Conservation (phyloP, 805 yeast species). For the Saccharomycopsis selenospora region DNA sequence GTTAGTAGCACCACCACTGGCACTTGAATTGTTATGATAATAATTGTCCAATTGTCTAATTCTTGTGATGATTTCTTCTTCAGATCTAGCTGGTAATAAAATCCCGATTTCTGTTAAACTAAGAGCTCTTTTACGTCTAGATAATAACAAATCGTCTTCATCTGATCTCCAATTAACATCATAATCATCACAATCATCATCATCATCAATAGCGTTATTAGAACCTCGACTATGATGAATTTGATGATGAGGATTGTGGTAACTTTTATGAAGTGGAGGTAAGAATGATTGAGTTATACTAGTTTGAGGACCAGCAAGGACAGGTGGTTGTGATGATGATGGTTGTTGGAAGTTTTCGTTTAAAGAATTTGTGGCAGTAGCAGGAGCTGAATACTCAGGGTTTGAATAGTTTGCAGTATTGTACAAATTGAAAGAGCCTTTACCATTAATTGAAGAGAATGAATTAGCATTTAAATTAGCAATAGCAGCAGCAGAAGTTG, state of each 20-base stretch:
- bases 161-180: slow-evolving; percentile 41
- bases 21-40: neutral
- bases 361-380: neutral
- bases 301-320: slow-evolving; percentile 1
- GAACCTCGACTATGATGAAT: slow-evolving; percentile 13
- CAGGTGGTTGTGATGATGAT: neutral
- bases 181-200: neutral
- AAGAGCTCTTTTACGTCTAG: slow-evolving; percentile 49
- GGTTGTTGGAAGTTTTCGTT: neutral
- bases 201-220: slow-evolving; percentile 2
- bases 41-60: slow-evolving; percentile 39
- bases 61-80: slow-evolving; percentile 63
- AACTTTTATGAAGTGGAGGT: too few species aligned
- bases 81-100: slow-evolving; percentile 64
- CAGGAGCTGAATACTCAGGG: neutral
- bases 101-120: slow-evolving; percentile 68
- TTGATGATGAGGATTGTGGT: too few species aligned
- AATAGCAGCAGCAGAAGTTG: neutral
- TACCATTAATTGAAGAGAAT: slow-evolving; percentile 9
- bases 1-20: neutral
- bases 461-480: neutral
- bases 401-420: neutral
- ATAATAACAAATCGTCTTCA: slow-evolving; percentile 61
- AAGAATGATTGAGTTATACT: slow-evolving; percentile 16
- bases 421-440: slow-evolving; percentile 17